Evolutionary conservation across 2,329 filamentous ascomycete species (phyloP).

Genomic region (Epichloe sylvatica): DNA sequence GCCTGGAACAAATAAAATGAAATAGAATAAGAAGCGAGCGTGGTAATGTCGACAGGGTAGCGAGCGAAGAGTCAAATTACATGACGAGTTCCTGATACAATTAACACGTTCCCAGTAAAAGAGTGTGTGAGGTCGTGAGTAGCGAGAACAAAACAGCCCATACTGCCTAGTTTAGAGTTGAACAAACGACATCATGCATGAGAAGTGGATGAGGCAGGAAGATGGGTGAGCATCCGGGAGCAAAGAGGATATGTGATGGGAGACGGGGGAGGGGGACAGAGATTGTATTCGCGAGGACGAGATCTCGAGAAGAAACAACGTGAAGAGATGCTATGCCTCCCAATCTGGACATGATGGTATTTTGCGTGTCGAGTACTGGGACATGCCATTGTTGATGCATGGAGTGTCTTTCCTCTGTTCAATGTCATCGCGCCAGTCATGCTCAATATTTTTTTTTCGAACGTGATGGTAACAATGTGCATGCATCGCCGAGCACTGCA

Average conservation of each 20-base stretch:
- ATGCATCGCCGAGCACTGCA: background rate
- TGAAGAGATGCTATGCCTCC: background rate
- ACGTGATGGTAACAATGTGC: background rate
- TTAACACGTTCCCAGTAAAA: background rate
- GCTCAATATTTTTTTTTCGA: background rate
- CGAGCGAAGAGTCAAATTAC: background rate
- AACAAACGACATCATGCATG: background rate
- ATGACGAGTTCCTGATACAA: too few species aligned
- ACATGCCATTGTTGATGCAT: constrained; percentile 1
- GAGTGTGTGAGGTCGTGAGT: background rate
- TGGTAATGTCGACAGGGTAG: background rate
- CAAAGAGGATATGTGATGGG: background rate
- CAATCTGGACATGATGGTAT: background rate
- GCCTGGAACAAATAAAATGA: background rate
- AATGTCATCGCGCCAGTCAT: background rate
- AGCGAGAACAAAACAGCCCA: background rate
- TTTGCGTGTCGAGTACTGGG: background rate
- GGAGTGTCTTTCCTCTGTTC: background rate
- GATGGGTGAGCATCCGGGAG: too few species aligned
- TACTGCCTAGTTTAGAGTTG: background rate
- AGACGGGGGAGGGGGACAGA: background rate
- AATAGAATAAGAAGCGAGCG: background rate
- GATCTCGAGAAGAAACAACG: background rate
- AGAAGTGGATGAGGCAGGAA: background rate
- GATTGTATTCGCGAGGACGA: background rate